A percentile compares a stretch with the other conserved stretches of the same genome.
Evolutionary conservation across 2,329 filamentous ascomycete genomes (phyloP).

Genomic region (Ophiocordyceps camponoti-saundersi): DNA sequence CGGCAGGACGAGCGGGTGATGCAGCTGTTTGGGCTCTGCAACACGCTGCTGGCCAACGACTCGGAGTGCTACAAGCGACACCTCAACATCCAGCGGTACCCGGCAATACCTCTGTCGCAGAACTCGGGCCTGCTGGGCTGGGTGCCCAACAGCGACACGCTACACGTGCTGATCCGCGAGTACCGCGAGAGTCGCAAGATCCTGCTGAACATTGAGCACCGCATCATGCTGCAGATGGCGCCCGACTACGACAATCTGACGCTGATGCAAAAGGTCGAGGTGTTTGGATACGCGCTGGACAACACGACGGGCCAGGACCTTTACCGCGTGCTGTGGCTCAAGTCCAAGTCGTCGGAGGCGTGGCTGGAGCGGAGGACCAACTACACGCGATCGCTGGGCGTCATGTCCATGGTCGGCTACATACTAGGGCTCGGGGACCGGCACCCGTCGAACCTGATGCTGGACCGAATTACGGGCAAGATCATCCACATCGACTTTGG

Average conservation of each 20-base stretch:
- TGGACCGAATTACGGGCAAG: slow-evolving; percentile 89
- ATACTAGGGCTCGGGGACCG: slow-evolving; percentile 92
- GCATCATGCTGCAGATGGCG: slow-evolving; percentile 99
- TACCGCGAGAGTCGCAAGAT: slow-evolving; percentile 97
- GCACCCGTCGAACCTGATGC: slow-evolving; percentile 94
- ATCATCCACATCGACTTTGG: slow-evolving; percentile 99
- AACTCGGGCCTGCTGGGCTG: slow-evolving; percentile 90
- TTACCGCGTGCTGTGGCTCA: slow-evolving; percentile 95
- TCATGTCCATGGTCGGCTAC: slow-evolving; percentile 99
- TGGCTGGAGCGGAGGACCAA: slow-evolving; percentile 98
- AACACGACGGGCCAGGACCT: slow-evolving; percentile 98
- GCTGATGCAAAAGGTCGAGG: slow-evolving; percentile 98
- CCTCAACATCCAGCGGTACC: slow-evolving; percentile 88
- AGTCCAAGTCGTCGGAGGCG: slow-evolving; percentile 93
- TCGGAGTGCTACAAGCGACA: slow-evolving; percentile 95
- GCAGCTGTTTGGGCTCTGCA: slow-evolving; percentile 96
- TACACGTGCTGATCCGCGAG: slow-evolving; percentile 91
- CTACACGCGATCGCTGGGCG: slow-evolving; percentile 88
- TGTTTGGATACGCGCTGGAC: slow-evolving; percentile 96
- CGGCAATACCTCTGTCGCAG: slow-evolving; percentile 92
- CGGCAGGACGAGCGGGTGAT: slow-evolving; percentile 98
- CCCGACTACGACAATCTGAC: slow-evolving; percentile 98
- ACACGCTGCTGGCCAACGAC: slow-evolving; percentile 85
- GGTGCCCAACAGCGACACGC: slow-evolving; percentile 93
- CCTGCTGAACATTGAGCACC: slow-evolving; percentile 94